Percentiles rank a stretch among this genome's conserved stretches.
These are phyloP conservation scores for Hemileccinum impolitum DNA, from an alignment of 768 basidiomycete genomes.

Conservation along the genomic window DNA sequence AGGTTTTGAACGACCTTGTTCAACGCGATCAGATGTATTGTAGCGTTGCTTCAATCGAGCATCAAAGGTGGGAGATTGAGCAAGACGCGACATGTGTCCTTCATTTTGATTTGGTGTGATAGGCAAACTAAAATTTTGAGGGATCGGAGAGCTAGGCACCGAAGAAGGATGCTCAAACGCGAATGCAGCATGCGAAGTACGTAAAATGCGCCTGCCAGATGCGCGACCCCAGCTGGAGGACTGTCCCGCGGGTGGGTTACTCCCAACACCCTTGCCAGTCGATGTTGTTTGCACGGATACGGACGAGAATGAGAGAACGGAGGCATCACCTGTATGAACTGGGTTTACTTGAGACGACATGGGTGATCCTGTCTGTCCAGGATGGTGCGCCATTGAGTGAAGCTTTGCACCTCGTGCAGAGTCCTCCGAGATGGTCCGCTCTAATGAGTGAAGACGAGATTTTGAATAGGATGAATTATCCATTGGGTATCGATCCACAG, in stretches of 20 bases:
- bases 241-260: conserved; percentile 33
- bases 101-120: conserved; percentile 7
- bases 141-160: conserved; percentile 38
- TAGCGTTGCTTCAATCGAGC: conserved; percentile 27
- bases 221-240: conserved; percentile 60
- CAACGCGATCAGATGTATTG: conserved; percentile 24
- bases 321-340: conserved; percentile 36
- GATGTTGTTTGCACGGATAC: conserved; percentile 41
- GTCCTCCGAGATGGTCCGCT: conserved; percentile 28
- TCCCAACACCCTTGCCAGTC: conserved; percentile 22
- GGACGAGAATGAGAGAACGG: conserved; percentile 32
- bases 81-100: conserved; percentile 6
- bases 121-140: conserved; percentile 18
- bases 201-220: conserved; percentile 38
- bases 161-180: conserved; percentile 68
- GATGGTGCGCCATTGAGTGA: conserved; percentile 4
- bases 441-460: conserved; percentile 13
- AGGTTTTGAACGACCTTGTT: conserved; percentile 8
- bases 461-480: conserved; percentile 12
- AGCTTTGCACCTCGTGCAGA: conserved; percentile 19
- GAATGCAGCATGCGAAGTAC: conserved; percentile 57
- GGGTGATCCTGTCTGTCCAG: conserved; percentile 17
- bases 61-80: conserved; percentile 26
- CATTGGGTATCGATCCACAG: conserved; percentile 17
- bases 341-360: conserved; percentile 28